Base-by-base conservation (phyloP, 305 asterid species). In the Rubia balearica region DNA sequence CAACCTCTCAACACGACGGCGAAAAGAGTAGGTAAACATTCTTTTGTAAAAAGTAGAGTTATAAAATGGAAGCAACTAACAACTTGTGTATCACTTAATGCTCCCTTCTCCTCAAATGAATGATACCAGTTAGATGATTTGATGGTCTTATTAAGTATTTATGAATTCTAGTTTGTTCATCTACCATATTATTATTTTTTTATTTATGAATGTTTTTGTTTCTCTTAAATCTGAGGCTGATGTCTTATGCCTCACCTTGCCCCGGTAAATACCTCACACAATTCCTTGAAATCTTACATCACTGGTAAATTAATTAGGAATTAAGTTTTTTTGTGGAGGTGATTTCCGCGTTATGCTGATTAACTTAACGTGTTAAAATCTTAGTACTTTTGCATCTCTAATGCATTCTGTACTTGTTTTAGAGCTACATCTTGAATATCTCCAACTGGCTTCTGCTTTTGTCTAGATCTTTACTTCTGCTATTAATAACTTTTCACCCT, bases 391-490 rank as follows among this genome's bases (percentile, higher is more conserved):
- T 56, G 24, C 22, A 16, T 56, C 12, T 21, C 22, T 24, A 6
- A 9, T 21, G 30, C 10, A 2, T 40, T 11, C 68, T 17, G 19
- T 64, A 7, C 46, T 9, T 22, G 13, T n/a, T 17, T 38, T 4
- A 63, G 43, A 41, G 24, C 68, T 49, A 41, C 19, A 6, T 41
- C 42, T 43, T 63, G 42, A 21, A 41, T 64, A 16, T 42, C 8
- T 42, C 69, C 55, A 3, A 17, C 5, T 42, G 38, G 69, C 24
- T 65, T 41, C n/a, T 65, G 69, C 38, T 62, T 33, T 0, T 42
- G 33, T 65, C 38, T n/a, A 42, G 11, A 65, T n/a, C 36, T 3
- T 65, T 65, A 21, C 61, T 51, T 56, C 69, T 65, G 69, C 56
- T 4, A 11, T 65, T 65, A 36, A 65, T n/a, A 33, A 19, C 17